These are phyloP conservation scores for Saturnispora dispora DNA, from an alignment of 805 yeast genomes.

Conservation along the genomic window DNA sequence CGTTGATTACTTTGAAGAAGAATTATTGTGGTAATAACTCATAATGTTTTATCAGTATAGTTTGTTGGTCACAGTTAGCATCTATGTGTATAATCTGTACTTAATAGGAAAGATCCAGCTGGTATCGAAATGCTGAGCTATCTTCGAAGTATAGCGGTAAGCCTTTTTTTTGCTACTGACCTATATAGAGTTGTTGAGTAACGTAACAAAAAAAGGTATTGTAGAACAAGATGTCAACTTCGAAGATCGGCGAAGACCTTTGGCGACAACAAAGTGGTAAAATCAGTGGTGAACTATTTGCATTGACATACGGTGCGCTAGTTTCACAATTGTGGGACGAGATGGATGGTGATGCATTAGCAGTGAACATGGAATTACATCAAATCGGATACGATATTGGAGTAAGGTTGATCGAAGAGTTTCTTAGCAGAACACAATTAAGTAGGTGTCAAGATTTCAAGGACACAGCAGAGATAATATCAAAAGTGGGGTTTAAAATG, in stretches of 20 bases:
- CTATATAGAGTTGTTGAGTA: neutral
- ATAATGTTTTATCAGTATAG: no score
- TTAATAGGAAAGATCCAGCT: neutral
- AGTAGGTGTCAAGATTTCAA: slow-evolving; percentile 71
- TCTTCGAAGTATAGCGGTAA: neutral
- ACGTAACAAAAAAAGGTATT: neutral
- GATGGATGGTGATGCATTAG: slow-evolving; percentile 59
- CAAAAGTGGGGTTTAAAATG: slow-evolving; percentile 84
- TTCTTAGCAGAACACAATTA: slow-evolving; percentile 78
- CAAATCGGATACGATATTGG: slow-evolving; percentile 96
- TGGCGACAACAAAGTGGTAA: slow-evolving; percentile 88
- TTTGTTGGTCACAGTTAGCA: no score
- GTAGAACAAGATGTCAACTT: neutral
- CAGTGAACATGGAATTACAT: slow-evolving; percentile 77
- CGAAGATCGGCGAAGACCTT: slow-evolving; percentile 68
- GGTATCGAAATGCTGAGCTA: neutral
- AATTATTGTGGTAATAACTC: slow-evolving; percentile 26
- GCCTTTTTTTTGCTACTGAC: neutral
- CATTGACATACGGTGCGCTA: slow-evolving; percentile 90
- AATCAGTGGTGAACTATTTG: slow-evolving; percentile 85
- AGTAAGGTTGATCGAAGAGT: slow-evolving; percentile 82
- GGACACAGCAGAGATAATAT: slow-evolving; percentile 80
- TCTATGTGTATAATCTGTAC: no score
- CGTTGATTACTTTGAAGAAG: slow-evolving; percentile 32
- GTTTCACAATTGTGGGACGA: slow-evolving; percentile 89